phyloP scores from a whole-genome alignment of 495 filamentous ascomycete species.

The Aspergillus avenaceus region DNA sequence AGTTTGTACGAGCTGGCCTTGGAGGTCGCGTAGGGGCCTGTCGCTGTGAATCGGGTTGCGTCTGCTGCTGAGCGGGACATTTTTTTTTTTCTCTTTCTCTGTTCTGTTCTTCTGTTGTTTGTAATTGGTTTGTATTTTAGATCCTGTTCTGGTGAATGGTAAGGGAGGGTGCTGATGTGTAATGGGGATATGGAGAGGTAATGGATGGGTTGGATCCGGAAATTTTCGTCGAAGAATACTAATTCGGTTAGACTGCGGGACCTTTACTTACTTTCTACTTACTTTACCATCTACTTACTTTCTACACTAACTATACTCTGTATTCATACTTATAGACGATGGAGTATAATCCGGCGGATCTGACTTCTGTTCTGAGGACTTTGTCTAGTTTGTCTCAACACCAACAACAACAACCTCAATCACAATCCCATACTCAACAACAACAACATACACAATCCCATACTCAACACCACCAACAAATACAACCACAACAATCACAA shows the following conservation, averaged over 20 bases:
- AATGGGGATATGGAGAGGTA: no score
- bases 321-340: conserved; percentile 26
- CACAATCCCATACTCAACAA: conserved; percentile 10
- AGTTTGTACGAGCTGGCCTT: conserved; percentile 48
- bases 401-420: conserved; percentile 1
- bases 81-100: background rate
- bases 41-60: conserved; percentile 93
- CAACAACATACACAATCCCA: conserved; percentile 9
- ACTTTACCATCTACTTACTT: background rate
- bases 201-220: no score
- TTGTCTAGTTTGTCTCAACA: conserved; percentile 36
- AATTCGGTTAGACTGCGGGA: no score
- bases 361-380: conserved; percentile 51
- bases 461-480: conserved; percentile 6
- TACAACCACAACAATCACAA: conserved; percentile 8
- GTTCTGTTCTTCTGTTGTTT: no score
- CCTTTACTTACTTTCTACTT: background rate
- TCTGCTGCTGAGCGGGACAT: conserved; percentile 88
- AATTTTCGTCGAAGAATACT: no score
- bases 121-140: no score
- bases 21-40: conserved; percentile 79
- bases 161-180: background rate
- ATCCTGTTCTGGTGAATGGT: background rate
- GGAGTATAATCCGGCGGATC: conserved; percentile 39
- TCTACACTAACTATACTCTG: background rate